phyloP scores from a whole-genome alignment of 331 rosid genomes.

The Cydonia oblonga region DNA sequence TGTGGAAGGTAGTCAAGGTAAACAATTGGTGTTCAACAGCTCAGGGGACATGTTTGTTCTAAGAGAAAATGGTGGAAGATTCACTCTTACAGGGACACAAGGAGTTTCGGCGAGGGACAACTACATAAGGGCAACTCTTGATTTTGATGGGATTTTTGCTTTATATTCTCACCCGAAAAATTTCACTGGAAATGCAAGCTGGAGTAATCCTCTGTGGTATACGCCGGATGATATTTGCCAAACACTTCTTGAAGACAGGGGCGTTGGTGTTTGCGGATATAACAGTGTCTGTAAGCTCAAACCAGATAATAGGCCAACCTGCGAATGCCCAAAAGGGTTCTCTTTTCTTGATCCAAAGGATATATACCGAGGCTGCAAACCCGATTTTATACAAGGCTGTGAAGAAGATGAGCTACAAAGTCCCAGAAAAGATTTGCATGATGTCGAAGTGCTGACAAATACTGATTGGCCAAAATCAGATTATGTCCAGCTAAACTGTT shows the following conservation, averaged over 20 bases:
- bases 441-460: background rate
- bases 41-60: background rate
- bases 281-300: background rate
- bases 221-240: background rate
- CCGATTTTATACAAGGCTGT: conserved; percentile 1
- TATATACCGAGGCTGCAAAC: background rate
- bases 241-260: background rate
- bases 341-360: background rate
- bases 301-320: background rate
- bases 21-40: background rate
- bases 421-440: background rate
- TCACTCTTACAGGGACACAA: background rate
- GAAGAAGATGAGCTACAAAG: background rate
- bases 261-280: background rate
- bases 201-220: conserved; percentile 1
- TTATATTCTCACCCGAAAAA: background rate
- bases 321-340: background rate
- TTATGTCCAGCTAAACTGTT: background rate
- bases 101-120: background rate
- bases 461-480: background rate
- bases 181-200: background rate
- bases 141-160: conserved; percentile 10
- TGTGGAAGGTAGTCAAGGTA: background rate
- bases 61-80: background rate
- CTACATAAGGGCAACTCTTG: background rate